Evolutionary conservation across 2,329 filamentous ascomycete genomes (phyloP).

Genomic region (Epichloe aotearoae): DNA sequence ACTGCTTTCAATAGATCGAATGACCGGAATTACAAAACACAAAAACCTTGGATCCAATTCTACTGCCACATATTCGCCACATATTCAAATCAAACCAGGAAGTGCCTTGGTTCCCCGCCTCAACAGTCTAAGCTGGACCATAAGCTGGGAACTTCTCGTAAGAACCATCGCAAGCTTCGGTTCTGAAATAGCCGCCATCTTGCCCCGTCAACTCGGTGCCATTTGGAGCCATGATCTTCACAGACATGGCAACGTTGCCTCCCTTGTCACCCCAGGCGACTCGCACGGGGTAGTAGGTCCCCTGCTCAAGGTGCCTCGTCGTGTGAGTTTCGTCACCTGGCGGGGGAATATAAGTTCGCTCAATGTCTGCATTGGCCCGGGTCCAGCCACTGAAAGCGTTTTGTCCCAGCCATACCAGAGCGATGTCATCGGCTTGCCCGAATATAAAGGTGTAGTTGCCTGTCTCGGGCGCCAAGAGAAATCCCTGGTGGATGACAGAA

Average conservation of each 20-base stretch:
- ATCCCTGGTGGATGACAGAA: constrained; percentile 7
- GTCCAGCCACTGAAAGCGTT: constrained; percentile 7
- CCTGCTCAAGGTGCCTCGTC: constrained; percentile 5
- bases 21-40: too few species aligned
- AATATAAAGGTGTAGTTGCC: constrained; percentile 7
- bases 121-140: constrained; percentile 1
- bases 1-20: too few species aligned
- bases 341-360: constrained; percentile 8
- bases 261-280: constrained; percentile 7
- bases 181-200: constrained; percentile 7
- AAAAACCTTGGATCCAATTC: too few species aligned
- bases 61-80: too few species aligned
- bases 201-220: constrained; percentile 6
- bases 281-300: constrained; percentile 6
- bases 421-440: constrained; percentile 8
- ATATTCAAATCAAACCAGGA: too few species aligned
- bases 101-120: neutral
- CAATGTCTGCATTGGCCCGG: constrained; percentile 7
- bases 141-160: constrained; percentile 7
- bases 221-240: constrained; percentile 7
- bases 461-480: constrained; percentile 7
- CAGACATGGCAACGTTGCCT: constrained; percentile 6
- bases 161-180: constrained; percentile 7
- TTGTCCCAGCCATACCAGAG: constrained; percentile 6
- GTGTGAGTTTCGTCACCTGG: constrained; percentile 7